phyloP scores from a whole-genome alignment of 345 rosid genomes.

The Syzygium aqueum region DNA sequence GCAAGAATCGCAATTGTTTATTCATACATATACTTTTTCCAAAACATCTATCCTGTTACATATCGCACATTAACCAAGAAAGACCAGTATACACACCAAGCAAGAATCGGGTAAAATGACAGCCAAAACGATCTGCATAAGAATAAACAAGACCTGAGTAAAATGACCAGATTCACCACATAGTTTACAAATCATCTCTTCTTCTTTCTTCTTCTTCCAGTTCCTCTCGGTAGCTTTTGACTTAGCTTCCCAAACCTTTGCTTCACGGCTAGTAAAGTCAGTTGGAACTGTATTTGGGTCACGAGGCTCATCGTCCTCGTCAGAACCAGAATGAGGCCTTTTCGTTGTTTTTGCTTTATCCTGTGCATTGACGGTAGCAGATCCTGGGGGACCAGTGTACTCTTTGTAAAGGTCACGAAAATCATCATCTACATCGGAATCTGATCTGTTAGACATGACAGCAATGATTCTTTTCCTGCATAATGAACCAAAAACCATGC shows the following conservation, averaged over 20 bases:
- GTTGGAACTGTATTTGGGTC: slow-evolving; percentile 98
- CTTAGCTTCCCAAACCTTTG: slow-evolving; percentile 99
- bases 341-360: slow-evolving; percentile 46
- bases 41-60: not conserved
- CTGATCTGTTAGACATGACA: slow-evolving; percentile 66
- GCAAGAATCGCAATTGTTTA: not conserved
- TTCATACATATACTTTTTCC: not conserved
- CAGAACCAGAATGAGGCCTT: slow-evolving; percentile 45
- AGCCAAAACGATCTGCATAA: not conserved
- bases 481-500: not conserved
- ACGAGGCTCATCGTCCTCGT: slow-evolving; percentile 69
- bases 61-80: not conserved
- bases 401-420: slow-evolving; percentile 95
- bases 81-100: not conserved
- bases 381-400: slow-evolving; percentile 72
- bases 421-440: slow-evolving; percentile 80
- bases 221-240: slow-evolving; percentile 98
- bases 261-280: slow-evolving; percentile 95
- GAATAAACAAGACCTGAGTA: slow-evolving; percentile 59
- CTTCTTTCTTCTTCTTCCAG: slow-evolving; percentile 99
- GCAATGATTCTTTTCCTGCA: not conserved
- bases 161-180: slow-evolving; percentile 98
- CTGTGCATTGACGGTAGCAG: slow-evolving; percentile 24
- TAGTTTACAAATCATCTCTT: slow-evolving; percentile 94
- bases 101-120: not conserved